Percentiles rank a stretch among this genome's conserved stretches.
phyloP scores from a whole-genome alignment of 108 stramenopile genomes.

The Conticribra weissflogii region DNA sequence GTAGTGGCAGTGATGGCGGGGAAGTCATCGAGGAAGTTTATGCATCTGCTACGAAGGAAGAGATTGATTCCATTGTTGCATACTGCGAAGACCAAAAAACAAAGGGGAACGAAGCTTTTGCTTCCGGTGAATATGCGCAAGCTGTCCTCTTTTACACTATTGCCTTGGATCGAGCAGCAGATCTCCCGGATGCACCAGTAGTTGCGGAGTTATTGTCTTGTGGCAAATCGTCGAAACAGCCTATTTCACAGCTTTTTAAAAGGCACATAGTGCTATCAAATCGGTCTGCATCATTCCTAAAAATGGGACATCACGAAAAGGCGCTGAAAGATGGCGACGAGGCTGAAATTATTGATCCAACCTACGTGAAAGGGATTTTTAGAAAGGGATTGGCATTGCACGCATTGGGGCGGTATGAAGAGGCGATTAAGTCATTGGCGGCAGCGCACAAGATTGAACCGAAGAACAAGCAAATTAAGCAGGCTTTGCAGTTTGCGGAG shows the following conservation, averaged over 20 bases:
- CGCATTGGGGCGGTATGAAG: constrained; percentile 84
- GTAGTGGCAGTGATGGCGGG: constrained; percentile 54
- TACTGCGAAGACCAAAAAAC: constrained; percentile 81
- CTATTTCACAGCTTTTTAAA: constrained; percentile 57
- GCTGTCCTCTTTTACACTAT: constrained; percentile 86
- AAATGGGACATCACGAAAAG: constrained; percentile 92
- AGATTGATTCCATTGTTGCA: constrained; percentile 67
- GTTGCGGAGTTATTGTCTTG: constrained; percentile 28
- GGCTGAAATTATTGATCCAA: constrained; percentile 64
- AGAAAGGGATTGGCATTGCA: constrained; percentile 87
- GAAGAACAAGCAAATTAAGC: constrained; percentile 92
- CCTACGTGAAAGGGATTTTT: constrained; percentile 88
- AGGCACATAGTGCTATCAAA: constrained; percentile 82
- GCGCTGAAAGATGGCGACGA: constrained; percentile 78
- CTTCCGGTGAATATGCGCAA: constrained; percentile 87
- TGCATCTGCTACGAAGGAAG: constrained; percentile 63
- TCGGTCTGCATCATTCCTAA: constrained; percentile 86
- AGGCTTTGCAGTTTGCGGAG: constrained; percentile 92
- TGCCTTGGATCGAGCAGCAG: constrained; percentile 83
- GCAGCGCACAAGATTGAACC: constrained; percentile 86
- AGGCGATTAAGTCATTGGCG: constrained; percentile 78
- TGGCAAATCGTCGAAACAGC: neutral
- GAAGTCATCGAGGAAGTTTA: constrained; percentile 70
- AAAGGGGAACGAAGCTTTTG: constrained; percentile 89
- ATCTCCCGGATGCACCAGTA: constrained; percentile 64